Evolutionary conservation across 148 eudicot species (phyloP), one percentile per base, ranked within the genome.

Genomic region (Arbutus unedo): DNA sequence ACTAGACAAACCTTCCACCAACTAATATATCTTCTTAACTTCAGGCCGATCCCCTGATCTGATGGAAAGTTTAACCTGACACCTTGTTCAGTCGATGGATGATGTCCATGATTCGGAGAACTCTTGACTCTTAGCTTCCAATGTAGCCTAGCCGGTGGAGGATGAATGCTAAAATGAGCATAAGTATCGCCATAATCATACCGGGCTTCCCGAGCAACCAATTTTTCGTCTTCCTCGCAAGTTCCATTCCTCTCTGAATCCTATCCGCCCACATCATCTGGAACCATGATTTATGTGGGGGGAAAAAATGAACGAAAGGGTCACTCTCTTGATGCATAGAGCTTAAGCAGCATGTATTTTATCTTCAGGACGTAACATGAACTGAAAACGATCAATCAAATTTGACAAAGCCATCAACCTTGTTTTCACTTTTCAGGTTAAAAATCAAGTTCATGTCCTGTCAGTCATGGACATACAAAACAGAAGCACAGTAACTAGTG

Each of bases 251-350:
- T 49, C 93, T 86, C 84, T 96, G 99, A 83, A 93, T n/a, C 66
- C 89, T 88, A 82, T 96, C 99, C 8, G 97, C 98, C 99, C 99
- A 94, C 79, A 81, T 91, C 98, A 96, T 96, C 99, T 96, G 91
- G 59, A 78, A 85, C 54, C 71, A 82, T 5, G 44, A 74, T 84
- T 85, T 57, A 23, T 18, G 21, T 51, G 9, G 38, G 38, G 38
- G 1, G 1, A 31, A 57, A 77, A 10, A 2, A 55, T 50, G 16
- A 41, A 72, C 38, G 6, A 19, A 41, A 23, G 6, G 6, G 21
- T 38, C 68, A 25, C 57, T 0, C 11, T 19, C 19, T 45, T 57
- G 41, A 73, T 38, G 51, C 21, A 50, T 50, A 23, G 59, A 76
- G 59, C 25, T 80, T 9, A 31, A 31, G 62, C 31, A 31, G 38